Conservation (phyloP, 2,329 filamentous ascomycete genomes). For the Fusarium pseudocircinatum region DNA sequence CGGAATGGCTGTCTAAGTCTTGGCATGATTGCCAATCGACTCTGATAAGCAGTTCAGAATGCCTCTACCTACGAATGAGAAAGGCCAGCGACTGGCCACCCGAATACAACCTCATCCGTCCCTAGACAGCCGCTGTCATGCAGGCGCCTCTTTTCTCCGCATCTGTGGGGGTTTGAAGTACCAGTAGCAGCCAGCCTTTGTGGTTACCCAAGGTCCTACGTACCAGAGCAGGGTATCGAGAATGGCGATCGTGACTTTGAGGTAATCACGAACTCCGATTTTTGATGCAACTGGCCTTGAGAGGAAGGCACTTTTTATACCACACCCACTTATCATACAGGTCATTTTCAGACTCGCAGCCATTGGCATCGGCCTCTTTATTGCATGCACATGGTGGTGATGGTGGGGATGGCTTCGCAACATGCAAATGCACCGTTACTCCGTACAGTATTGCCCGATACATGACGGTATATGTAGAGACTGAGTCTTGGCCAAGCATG, state of each 20-base stretch:
- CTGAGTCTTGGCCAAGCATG: slow-evolving; percentile 23
- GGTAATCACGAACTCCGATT: slow-evolving; percentile 13
- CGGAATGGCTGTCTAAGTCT: not conserved
- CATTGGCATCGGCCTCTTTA: not conserved
- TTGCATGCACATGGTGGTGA: not conserved
- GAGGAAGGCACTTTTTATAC: slow-evolving; percentile 19
- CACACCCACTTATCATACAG: not conserved
- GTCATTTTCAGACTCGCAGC: not conserved
- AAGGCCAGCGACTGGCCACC: not conserved
- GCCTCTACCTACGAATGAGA: not conserved
- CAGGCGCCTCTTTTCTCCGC: not conserved
- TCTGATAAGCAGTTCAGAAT: not conserved
- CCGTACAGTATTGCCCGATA: not conserved
- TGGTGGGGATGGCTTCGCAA: not conserved
- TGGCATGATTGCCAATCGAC: not conserved
- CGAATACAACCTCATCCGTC: not conserved
- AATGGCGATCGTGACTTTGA: not conserved
- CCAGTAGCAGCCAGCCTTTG: slow-evolving; percentile 2
- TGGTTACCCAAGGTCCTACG: not conserved
- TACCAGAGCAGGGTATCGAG: slow-evolving; percentile 1
- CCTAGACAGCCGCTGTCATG: not conserved
- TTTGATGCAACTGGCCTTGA: slow-evolving; percentile 23
- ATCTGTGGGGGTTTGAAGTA: not conserved
- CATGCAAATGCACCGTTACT: not conserved
- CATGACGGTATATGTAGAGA: not conserved